Conservation (phyloP, 495 filamentous ascomycete species). For the Aspergillus coremiiformis region DNA sequence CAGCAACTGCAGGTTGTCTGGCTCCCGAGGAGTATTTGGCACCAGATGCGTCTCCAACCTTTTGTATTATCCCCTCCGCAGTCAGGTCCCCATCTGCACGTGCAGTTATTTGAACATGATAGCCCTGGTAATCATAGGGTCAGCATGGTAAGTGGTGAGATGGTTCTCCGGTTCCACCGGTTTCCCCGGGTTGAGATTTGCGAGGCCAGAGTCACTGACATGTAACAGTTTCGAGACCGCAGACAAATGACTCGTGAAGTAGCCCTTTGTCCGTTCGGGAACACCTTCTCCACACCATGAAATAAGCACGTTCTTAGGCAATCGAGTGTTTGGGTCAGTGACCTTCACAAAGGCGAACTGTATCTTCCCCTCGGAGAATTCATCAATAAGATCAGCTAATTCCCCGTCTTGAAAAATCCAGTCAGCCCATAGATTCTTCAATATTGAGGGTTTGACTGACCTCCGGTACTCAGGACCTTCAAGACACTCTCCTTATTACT, state of each 20-base stretch:
- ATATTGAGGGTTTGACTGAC: conserved; percentile 39
- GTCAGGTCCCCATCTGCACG: conserved; percentile 82
- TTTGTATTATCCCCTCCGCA: conserved; percentile 80
- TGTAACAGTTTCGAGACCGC: conserved; percentile 86
- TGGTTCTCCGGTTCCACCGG: not conserved
- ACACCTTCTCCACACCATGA: conserved; percentile 98
- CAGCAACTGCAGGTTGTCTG: conserved; percentile 36
- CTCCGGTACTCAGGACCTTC: conserved; percentile 87
- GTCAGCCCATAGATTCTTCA: not conserved
- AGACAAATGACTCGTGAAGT: conserved; percentile 90
- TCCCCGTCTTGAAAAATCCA: conserved; percentile 66
- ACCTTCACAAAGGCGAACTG: conserved; percentile 97
- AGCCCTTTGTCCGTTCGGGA: conserved; percentile 95
- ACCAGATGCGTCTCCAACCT: conserved; percentile 92
- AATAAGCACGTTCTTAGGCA: conserved; percentile 90
- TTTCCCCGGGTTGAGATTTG: no score
- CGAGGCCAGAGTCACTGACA: conserved; percentile 33
- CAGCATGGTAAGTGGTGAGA: conserved; percentile 7
- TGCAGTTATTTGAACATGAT: conserved; percentile 95
- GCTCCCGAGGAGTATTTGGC: conserved; percentile 77
- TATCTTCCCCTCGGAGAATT: conserved; percentile 92
- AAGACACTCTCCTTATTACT: conserved; percentile 85
- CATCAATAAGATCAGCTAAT: conserved; percentile 87
- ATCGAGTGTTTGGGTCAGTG: conserved; percentile 82
- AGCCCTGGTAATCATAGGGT: conserved; percentile 50